These are phyloP conservation scores for Cercophora scortea DNA, from an alignment of 495 filamentous ascomycete genomes.

Conservation along the genomic window DNA sequence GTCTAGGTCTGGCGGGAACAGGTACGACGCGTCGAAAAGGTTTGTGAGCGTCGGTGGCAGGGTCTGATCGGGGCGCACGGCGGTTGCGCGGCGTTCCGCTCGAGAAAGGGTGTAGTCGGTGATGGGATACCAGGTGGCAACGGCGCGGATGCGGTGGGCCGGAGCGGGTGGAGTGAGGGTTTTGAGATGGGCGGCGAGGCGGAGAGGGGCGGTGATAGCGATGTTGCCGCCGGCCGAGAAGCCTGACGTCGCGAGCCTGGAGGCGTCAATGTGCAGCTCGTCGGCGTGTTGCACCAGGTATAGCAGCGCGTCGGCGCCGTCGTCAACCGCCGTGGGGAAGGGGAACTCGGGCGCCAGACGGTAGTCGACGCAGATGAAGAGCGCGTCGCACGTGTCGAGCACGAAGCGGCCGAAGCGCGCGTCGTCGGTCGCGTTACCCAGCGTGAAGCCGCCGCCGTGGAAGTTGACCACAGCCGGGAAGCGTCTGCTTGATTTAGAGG, in stretches of 20 bases:
- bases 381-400: conserved; percentile 43
- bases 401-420: conserved; percentile 56
- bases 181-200: conserved; percentile 40
- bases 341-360: conserved; percentile 70
- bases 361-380: conserved; percentile 66
- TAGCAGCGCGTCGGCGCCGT: conserved; percentile 62
- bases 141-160: conserved; percentile 25
- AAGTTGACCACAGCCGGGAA: conserved; percentile 65
- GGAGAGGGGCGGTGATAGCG: conserved; percentile 69
- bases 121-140: conserved; percentile 75
- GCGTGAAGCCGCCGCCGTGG: conserved; percentile 72
- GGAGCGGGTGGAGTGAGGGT: conserved; percentile 1
- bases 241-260: conserved; percentile 61
- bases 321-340: conserved; percentile 70
- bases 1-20: conserved; percentile 41
- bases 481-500: conserved; percentile 44
- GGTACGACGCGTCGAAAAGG: conserved; percentile 82
- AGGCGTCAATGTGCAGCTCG: conserved; percentile 36
- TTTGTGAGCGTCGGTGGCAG: conserved; percentile 66
- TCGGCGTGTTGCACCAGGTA: conserved; percentile 54
- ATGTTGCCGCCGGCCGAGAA: conserved; percentile 89
- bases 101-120: conserved; percentile 75
- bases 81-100: conserved; percentile 56
- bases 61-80: conserved; percentile 59
- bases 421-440: conserved; percentile 65